Percentiles rank a stretch among this genome's conserved stretches.
Evolutionary conservation across 495 filamentous ascomycete species (phyloP).

Genomic region (Oidiodendron maius): DNA sequence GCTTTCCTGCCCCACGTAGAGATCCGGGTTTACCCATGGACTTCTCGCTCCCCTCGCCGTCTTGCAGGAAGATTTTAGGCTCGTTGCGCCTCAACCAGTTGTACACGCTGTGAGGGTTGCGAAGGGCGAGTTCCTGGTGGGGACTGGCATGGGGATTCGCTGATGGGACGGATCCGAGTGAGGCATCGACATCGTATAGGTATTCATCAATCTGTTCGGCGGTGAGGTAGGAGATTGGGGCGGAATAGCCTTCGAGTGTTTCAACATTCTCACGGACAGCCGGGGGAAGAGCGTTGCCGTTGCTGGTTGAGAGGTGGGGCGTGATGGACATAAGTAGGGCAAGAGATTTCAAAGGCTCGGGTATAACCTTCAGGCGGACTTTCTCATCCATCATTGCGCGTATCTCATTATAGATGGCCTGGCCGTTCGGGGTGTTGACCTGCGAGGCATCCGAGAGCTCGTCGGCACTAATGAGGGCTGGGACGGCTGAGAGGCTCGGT

Average conservation of each 20-base stretch:
- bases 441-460: constrained; percentile 26
- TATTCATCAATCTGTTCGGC: constrained; percentile 78
- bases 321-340: constrained; percentile 28
- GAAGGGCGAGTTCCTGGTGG: constrained; percentile 49
- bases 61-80: constrained; percentile 77
- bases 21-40: constrained; percentile 38
- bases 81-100: constrained; percentile 85
- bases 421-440: constrained; percentile 34
- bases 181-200: constrained; percentile 62
- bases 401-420: constrained; percentile 29
- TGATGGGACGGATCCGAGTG: constrained; percentile 38
- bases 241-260: constrained; percentile 1
- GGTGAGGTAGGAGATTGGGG: constrained; percentile 50
- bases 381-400: constrained; percentile 16
- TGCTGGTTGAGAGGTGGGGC: constrained; percentile 11
- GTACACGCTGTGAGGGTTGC: constrained; percentile 80
- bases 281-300: neutral
- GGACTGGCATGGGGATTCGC: constrained; percentile 2
- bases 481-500: constrained; percentile 8
- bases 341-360: constrained; percentile 34
- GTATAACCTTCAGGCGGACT: constrained; percentile 31
- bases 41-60: constrained; percentile 63
- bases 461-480: constrained; percentile 10
- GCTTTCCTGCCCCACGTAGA: constrained; percentile 29
- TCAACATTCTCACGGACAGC: constrained; percentile 2